phyloP scores from a whole-genome alignment of 345 rosid genomes.

The Zanthoxylum bungeanum region DNA sequence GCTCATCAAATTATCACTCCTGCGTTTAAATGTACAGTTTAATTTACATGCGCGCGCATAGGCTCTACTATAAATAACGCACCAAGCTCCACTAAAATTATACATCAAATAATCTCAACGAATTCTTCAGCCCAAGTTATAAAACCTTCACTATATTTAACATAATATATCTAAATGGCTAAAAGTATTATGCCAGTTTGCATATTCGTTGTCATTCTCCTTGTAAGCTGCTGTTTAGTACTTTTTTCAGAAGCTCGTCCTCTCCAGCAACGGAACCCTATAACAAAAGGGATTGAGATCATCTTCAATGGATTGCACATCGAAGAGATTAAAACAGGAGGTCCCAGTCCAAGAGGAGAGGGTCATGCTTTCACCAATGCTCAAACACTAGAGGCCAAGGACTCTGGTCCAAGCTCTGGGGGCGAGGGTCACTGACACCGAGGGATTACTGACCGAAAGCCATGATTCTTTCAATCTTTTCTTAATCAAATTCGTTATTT shows the following conservation, averaged over 20 bases:
- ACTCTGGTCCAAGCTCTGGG: constrained; percentile 27
- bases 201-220: constrained; percentile 11
- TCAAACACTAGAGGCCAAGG: constrained; percentile 1
- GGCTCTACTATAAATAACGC: not conserved
- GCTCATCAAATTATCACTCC: too few relatives aligned
- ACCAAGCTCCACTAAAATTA: not conserved
- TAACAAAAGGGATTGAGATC: constrained; percentile 21
- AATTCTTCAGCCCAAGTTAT: not conserved
- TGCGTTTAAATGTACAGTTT: not conserved
- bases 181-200: constrained; percentile 4
- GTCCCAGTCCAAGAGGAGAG: constrained; percentile 31
- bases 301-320: constrained; percentile 21
- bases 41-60: not conserved
- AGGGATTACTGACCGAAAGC: not conserved
- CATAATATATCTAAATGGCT: constrained; percentile 25
- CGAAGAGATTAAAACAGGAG: constrained; percentile 35
- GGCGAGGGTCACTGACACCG: constrained; percentile 21
- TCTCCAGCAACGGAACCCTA: constrained; percentile 8
- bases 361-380: constrained; percentile 27
- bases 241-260: constrained; percentile 39
- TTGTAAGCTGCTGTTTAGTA: too few relatives aligned
- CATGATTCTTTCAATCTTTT: constrained; percentile 5
- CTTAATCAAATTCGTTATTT: not conserved
- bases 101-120: not conserved
- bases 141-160: too few relatives aligned